Evolutionary conservation across 352 stramenopile genomes (phyloP).

Genomic region (Globisporangium carolinianum): DNA sequence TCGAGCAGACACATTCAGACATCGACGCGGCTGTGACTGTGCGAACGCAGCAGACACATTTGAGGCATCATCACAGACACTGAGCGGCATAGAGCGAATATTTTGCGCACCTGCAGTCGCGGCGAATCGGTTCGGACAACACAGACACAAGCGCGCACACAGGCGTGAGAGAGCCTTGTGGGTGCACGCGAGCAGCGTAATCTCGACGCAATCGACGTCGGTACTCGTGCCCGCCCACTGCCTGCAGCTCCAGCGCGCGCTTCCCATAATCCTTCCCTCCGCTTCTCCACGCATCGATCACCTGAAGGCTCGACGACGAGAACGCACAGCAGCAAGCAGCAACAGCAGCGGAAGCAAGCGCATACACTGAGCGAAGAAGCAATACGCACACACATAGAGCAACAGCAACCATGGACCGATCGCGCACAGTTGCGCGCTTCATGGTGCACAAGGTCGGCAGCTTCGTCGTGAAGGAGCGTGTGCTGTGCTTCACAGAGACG

Average conservation of each 20-base stretch:
- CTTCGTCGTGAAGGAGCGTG: slow-evolving; percentile 81
- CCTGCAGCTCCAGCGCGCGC: too few species aligned
- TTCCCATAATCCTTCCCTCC: background rate
- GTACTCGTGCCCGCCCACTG: background rate
- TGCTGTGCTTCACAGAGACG: slow-evolving; percentile 71
- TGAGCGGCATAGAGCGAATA: slow-evolving; percentile 5
- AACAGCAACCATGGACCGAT: slow-evolving; percentile 32
- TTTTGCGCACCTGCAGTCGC: background rate
- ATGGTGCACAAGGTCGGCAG: slow-evolving; percentile 82
- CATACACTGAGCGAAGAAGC: background rate
- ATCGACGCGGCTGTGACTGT: background rate
- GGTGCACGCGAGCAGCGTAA: background rate
- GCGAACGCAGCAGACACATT: background rate
- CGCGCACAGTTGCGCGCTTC: slow-evolving; percentile 61
- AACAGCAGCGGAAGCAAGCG: background rate
- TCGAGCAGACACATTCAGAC: too few species aligned
- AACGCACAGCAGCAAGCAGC: background rate
- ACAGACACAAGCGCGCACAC: background rate
- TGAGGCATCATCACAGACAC: background rate
- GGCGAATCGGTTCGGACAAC: background rate
- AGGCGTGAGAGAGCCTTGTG: background rate
- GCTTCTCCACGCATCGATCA: background rate
- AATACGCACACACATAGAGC: background rate
- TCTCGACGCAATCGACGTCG: background rate
- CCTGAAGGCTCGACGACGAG: background rate